phyloP scores from a whole-genome alignment of 2,329 filamentous ascomycete genomes.

The Cylindrodendrum hubeiense region DNA sequence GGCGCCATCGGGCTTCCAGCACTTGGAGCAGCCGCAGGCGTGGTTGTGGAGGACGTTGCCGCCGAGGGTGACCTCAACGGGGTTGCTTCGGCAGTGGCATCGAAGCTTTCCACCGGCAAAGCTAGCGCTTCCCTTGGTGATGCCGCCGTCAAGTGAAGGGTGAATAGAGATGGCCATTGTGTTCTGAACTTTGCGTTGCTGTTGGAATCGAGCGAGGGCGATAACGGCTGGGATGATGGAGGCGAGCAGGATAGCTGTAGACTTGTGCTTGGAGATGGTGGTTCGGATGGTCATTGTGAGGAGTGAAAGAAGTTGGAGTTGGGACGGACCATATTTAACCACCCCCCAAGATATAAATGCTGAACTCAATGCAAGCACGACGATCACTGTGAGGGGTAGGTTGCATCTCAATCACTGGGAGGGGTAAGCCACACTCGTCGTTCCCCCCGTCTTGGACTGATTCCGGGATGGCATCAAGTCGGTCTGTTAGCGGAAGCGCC shows the following conservation, averaged over 20 bases:
- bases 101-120: conserved; percentile 71
- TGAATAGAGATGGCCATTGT: conserved; percentile 60
- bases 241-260: conserved; percentile 34
- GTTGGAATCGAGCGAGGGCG: conserved; percentile 31
- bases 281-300: conserved; percentile 22
- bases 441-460: conserved; percentile 1
- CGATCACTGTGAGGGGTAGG: conserved; percentile 23
- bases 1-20: conserved; percentile 75
- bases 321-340: conserved; percentile 19
- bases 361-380: not conserved
- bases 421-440: conserved; percentile 7
- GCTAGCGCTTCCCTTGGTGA: conserved; percentile 65
- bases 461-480: conserved; percentile 9
- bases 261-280: conserved; percentile 21
- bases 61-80: conserved; percentile 68
- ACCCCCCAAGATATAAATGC: conserved; percentile 8
- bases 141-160: conserved; percentile 72
- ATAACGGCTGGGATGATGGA: conserved; percentile 38
- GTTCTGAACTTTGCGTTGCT: conserved; percentile 32
- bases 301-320: not conserved
- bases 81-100: conserved; percentile 69
- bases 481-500: conserved; percentile 14
- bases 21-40: conserved; percentile 78
- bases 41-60: conserved; percentile 77
- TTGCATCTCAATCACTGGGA: conserved; percentile 16